phyloP scores from a whole-genome alignment of 139 green algal species.

The Mesotaenium endlicherianum region DNA sequence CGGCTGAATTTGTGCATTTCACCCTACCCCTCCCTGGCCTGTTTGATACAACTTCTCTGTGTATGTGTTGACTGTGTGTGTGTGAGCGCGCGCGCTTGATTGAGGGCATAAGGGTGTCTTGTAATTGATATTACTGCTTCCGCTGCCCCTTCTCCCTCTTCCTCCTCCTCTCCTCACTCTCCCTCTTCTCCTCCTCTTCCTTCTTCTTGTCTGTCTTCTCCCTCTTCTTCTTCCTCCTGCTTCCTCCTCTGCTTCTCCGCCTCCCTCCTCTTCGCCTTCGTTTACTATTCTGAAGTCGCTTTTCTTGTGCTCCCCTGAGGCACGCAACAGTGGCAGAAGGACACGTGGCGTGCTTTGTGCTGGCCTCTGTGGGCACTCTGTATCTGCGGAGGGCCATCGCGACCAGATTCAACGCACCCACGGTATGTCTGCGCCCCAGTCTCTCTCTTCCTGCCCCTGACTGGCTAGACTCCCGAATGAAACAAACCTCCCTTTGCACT shows the following conservation, averaged over 20 bases:
- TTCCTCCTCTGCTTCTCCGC: neutral
- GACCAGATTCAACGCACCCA: neutral
- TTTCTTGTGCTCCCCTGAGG: neutral
- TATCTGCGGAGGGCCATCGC: neutral
- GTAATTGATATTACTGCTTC: neutral
- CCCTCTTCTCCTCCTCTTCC: neutral
- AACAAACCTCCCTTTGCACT: too few species aligned
- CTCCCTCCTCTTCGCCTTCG: too few species aligned
- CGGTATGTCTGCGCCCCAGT: too few species aligned
- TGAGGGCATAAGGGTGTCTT: neutral
- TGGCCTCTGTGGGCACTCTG: neutral
- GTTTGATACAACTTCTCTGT: neutral
- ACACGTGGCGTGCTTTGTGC: neutral
- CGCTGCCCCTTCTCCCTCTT: neutral
- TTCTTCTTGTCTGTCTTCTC: constrained; percentile 8
- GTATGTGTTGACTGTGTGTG: neutral
- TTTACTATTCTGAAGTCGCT: too few species aligned
- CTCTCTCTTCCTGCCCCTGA: too few species aligned
- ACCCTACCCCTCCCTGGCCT: neutral
- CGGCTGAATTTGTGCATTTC: neutral
- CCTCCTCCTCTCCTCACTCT: neutral
- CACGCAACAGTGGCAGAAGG: neutral
- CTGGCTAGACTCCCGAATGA: too few species aligned
- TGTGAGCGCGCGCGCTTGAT: neutral
- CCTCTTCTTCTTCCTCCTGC: neutral